Conservation (phyloP, 441 rosid species). For the Metrosideros polymorpha region DNA sequence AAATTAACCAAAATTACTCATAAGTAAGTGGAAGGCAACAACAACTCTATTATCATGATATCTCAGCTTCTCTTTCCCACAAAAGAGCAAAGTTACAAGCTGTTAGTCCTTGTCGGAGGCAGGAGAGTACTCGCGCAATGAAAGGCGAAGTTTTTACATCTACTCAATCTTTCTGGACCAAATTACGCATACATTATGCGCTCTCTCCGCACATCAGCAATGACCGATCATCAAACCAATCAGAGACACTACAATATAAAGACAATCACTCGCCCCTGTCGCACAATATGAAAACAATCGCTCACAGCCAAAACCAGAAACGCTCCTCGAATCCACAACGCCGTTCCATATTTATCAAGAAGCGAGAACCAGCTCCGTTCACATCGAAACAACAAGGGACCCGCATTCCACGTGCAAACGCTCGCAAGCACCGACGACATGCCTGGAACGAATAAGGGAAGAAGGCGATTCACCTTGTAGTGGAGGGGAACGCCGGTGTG, state of each 20-base stretch:
- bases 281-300: not conserved
- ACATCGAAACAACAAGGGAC: not conserved
- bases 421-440: not conserved
- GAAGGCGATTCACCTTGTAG: slow-evolving; percentile 50
- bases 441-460: slow-evolving; percentile 12
- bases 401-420: not conserved
- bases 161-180: not conserved
- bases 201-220: not conserved
- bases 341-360: not conserved
- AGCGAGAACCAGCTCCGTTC: not conserved
- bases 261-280: not conserved
- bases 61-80: not conserved
- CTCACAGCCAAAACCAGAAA: not conserved
- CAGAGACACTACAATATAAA: not conserved
- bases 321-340: not conserved
- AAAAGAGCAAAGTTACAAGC: not conserved
- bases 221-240: not conserved
- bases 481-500: slow-evolving; percentile 71
- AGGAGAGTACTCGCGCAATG: not conserved
- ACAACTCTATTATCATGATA: not conserved
- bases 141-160: not conserved
- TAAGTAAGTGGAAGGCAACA: not conserved
- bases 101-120: not conserved
- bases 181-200: not conserved
- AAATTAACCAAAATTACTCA: not conserved